phyloP scores from a whole-genome alignment of 1,139 yeast species.

The Protomyces lactucae-debilis region DNA sequence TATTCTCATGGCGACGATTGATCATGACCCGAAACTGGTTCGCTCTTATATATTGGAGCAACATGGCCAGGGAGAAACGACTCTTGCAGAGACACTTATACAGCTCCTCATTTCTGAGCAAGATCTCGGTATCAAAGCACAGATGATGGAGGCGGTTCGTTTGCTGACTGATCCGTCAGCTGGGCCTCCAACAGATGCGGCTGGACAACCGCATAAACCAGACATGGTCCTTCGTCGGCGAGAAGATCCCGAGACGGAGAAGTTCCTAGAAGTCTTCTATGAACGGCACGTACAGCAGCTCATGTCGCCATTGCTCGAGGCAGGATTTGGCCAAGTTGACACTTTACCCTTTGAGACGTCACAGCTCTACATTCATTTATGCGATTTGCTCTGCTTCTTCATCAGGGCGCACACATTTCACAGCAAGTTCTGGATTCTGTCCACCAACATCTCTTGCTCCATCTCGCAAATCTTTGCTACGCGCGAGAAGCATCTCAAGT shows the following conservation, averaged over 20 bases:
- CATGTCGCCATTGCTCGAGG: conserved; percentile 49
- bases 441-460: conserved; percentile 32
- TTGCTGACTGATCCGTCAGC: conserved; percentile 58
- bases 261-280: conserved; percentile 60
- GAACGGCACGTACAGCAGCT: conserved; percentile 55
- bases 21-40: conserved; percentile 71
- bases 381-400: conserved; percentile 34
- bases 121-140: conserved; percentile 70
- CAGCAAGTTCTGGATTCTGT: conserved; percentile 30
- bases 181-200: conserved; percentile 31
- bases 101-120: conserved; percentile 59
- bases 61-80: conserved; percentile 2
- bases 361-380: conserved; percentile 30
- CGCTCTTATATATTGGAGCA: conserved; percentile 32
- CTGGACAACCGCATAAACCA: conserved; percentile 15
- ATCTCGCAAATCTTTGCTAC: conserved; percentile 37
- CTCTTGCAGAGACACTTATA: conserved; percentile 54
- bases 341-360: conserved; percentile 19
- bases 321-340: conserved; percentile 33
- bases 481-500: conserved; percentile 32
- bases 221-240: conserved; percentile 30
- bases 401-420: conserved; percentile 33
- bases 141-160: conserved; percentile 76
- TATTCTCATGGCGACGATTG: conserved; percentile 71
- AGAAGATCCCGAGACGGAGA: conserved; percentile 44